Evolutionary conservation across 2,329 filamentous ascomycete genomes (phyloP).

Genomic region (Rachicladosporium sp.): DNA sequence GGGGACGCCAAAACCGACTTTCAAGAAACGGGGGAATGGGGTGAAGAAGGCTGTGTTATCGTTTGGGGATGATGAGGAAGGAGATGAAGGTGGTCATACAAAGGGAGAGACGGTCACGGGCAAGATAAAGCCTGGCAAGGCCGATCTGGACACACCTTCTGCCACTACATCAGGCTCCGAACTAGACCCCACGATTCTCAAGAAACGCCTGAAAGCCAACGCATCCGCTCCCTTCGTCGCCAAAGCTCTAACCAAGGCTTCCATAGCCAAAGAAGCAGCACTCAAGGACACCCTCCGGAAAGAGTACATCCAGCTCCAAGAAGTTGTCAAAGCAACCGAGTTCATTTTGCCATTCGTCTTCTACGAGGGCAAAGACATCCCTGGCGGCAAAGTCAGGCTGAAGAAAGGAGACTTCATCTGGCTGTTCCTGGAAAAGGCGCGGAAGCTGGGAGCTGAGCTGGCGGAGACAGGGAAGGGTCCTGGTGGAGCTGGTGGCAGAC

Average conservation of each 20-base stretch:
- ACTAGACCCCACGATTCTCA: constrained; percentile 13
- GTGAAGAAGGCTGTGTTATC: constrained; percentile 50
- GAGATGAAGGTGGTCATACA: constrained; percentile 35
- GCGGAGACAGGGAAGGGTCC: constrained; percentile 49
- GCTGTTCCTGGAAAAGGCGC: constrained; percentile 82
- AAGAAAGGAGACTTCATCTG: constrained; percentile 91
- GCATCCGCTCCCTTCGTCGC: constrained; percentile 51
- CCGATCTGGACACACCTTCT: too few relatives aligned
- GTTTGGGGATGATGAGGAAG: constrained; percentile 59
- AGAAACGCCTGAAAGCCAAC: constrained; percentile 48
- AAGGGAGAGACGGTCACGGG: background rate
- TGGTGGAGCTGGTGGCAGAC: constrained; percentile 36
- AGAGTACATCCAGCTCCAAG: constrained; percentile 72
- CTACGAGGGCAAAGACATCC: constrained; percentile 85
- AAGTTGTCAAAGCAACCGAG: constrained; percentile 77
- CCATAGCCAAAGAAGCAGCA: constrained; percentile 66
- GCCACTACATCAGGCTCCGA: constrained; percentile 1
- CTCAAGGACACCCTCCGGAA: constrained; percentile 62
- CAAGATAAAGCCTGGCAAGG: too few relatives aligned
- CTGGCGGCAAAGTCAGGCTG: constrained; percentile 69
- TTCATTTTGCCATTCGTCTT: constrained; percentile 91
- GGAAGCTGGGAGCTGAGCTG: constrained; percentile 77
- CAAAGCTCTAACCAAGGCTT: constrained; percentile 62
- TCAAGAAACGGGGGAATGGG: constrained; percentile 46
- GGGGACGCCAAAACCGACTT: constrained; percentile 34